Base-by-base conservation (phyloP, 2,329 filamentous ascomycete genomes). In the Myriosclerotinia curreyana region DNA sequence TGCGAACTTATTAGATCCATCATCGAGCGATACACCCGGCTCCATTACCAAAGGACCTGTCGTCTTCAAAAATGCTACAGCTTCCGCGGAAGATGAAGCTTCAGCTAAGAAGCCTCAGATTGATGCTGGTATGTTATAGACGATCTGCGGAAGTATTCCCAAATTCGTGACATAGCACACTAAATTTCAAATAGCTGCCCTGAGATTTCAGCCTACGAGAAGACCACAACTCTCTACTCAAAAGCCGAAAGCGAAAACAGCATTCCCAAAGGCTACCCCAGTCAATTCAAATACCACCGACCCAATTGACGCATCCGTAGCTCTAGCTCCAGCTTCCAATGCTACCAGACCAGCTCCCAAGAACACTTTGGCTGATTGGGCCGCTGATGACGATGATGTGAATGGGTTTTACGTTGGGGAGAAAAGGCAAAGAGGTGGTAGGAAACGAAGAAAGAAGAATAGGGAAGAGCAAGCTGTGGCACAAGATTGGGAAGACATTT, bases 401-500 rank as follows among this genome's bases (percentile, higher is more conserved):
- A 83, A 85, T 69, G 82, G 81, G 68, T 85, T 86, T 67, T 92
- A 91, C 74, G 81, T 34, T 71, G 70, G 68, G 70, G 80, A 52
- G 72, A 90, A 90, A 77, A 84, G 86, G 64, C 86, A 90, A 73
- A 86, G 91, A 58, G 91, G 91, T 64, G 90, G 91, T 17, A 75
- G 75, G 54, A 80, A 80, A 71, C 76, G 78, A 50, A 86, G 91
- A 77, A 92, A 90, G 77, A 88, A 87, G 74, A 87, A 89, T 76
- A 88, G 87, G 75, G 83, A 85, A 71, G 83, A 86, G 66, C 82
- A 83, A 68, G 80, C 85, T 7, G 79, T 81, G 54, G 76, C 82
- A 38, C 83, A 86, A 74, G 88, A 96, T 73, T 97, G 92, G 92
- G 90, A 96, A 74, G 92, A 96, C 74, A 84, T 95, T 31, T 97